These are phyloP conservation scores for Pythium aphanidermatum DNA, from an alignment of 352 stramenopile genomes.

Conservation along the genomic window DNA sequence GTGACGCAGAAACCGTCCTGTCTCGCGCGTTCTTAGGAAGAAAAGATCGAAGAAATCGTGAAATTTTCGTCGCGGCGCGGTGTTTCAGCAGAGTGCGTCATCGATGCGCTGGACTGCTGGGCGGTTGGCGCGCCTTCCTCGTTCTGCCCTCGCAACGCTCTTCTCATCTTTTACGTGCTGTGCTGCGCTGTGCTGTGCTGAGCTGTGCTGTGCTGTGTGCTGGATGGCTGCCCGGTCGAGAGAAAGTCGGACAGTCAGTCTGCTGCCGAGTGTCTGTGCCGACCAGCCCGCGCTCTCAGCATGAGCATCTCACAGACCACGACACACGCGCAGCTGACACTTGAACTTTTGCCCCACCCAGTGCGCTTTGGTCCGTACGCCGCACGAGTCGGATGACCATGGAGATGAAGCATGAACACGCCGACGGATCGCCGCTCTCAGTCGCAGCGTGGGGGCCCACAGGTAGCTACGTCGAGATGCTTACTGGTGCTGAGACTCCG, in stretches of 20 bases:
- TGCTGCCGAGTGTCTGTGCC: too few relatives aligned
- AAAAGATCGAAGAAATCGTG: conserved; percentile 11
- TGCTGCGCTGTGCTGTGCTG: too few relatives aligned
- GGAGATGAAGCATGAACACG: conserved; percentile 20
- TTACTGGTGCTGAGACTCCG: conserved; percentile 12
- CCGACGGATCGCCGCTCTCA: conserved; percentile 18
- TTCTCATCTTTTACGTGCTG: conserved; percentile 4
- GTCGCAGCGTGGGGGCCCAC: conserved; percentile 17
- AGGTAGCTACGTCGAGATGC: conserved; percentile 22
- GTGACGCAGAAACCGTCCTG: conserved; percentile 9
- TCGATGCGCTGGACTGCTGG: too few relatives aligned
- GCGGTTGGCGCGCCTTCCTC: conserved; percentile 6
- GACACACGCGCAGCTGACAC: conserved; percentile 3
- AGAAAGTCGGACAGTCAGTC: conserved; percentile 18
- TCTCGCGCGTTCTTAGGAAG: neutral
- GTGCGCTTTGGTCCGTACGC: neutral
- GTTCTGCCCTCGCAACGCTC: conserved; percentile 2
- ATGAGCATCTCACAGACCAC: too few relatives aligned
- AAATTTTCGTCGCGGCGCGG: conserved; percentile 7
- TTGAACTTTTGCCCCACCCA: conserved; percentile 16
- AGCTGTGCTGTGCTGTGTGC: too few relatives aligned
- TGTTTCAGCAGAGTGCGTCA: conserved; percentile 9
- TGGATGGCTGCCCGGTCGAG: conserved; percentile 19
- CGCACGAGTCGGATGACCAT: conserved; percentile 7
- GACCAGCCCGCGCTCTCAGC: too few relatives aligned